Evolutionary conservation across 805 yeast species (phyloP), one percentile per base, ranked within the genome.

Genomic region (Myxozyma mucilagina): DNA sequence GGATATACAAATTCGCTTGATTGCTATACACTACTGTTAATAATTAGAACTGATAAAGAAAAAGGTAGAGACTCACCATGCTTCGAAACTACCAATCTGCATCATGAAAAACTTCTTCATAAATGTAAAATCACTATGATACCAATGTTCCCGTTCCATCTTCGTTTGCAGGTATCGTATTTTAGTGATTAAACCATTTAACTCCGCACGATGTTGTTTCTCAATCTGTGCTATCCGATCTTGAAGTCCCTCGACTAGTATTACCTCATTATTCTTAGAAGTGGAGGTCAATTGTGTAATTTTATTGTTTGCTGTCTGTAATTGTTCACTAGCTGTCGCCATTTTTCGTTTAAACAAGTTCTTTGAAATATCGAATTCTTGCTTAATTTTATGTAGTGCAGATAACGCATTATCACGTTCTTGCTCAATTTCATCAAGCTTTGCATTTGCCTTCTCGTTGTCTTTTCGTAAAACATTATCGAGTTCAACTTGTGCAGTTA

Each of bases 101-200:
- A 67, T 45, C 60, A 69, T 56, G 44, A 74, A 67, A 54, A 71
- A 74, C 31, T 60, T 47, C 53, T 75, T 74, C 67, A 74, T 63
- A 55, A 75, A 75, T 44, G 64, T 62, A 32, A 74, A 70, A 50
- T 75, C 76, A n/a, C 45, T 44, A 20, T 71, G 65, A 47, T 63
- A 63, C 16, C 54, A 42, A 16, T 59, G 54, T 31, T 71, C 70
- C 6, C 68, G 67, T 4, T 43, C 56, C 7, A 57, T 34, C 51
- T 65, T 61, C 5, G 64, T 60, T 55, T 61, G 60, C 43, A 69
- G 53, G 54, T 65, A 69, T 39, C 58, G 45, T 34, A 69, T 61
- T 39, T 69, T 69, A 44, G 54, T 45, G 5, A 55, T 64, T 51
- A 70, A 55, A 6, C 56, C 68, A 16, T 42, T 43, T 34, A 69